phyloP scores from a whole-genome alignment of 2,329 filamentous ascomycete species.

The Aspergillus costaricaensis region DNA sequence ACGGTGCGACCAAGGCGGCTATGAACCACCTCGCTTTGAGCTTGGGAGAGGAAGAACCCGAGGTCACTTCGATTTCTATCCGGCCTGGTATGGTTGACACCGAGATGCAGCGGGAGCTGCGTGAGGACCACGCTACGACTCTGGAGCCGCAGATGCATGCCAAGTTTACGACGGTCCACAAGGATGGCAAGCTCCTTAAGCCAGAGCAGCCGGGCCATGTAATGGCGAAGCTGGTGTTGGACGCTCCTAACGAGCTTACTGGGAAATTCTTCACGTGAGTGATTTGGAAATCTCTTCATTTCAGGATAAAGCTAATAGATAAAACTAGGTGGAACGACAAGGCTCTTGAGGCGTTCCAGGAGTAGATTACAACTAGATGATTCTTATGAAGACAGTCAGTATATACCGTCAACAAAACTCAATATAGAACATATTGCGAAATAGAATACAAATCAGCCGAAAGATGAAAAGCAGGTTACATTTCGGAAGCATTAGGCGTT shows the following conservation, averaged over 20 bases:
- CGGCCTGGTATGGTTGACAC: constrained; percentile 40
- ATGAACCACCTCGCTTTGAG: constrained; percentile 36
- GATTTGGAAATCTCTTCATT: constrained; percentile 2
- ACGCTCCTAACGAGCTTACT: constrained; percentile 66
- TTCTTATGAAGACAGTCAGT: constrained; percentile 32
- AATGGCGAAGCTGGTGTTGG: constrained; percentile 74
- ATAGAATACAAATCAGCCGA: constrained; percentile 54
- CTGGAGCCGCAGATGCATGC: constrained; percentile 61
- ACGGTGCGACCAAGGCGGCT: constrained; percentile 40
- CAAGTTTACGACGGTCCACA: constrained; percentile 70
- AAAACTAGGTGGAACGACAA: constrained; percentile 48
- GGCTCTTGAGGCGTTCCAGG: constrained; percentile 47
- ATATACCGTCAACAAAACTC: constrained; percentile 24
- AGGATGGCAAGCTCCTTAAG: constrained; percentile 70
- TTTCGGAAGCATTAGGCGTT: constrained; percentile 55
- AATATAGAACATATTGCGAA: constrained; percentile 25
- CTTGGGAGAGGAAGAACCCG: constrained; percentile 33
- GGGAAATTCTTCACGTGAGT: constrained; percentile 67
- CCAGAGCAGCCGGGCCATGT: constrained; percentile 85
- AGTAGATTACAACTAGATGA: constrained; percentile 26
- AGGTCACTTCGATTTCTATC: constrained; percentile 31
- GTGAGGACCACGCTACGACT: constrained; percentile 66
- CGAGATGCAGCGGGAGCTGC: constrained; percentile 59
- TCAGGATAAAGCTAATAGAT: constrained; percentile 25
- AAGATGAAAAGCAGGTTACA: constrained; percentile 67